These are phyloP conservation scores for Talaromyces sp. DNA, from an alignment of 2,329 filamentous ascomycete species.

Conservation along the genomic window DNA sequence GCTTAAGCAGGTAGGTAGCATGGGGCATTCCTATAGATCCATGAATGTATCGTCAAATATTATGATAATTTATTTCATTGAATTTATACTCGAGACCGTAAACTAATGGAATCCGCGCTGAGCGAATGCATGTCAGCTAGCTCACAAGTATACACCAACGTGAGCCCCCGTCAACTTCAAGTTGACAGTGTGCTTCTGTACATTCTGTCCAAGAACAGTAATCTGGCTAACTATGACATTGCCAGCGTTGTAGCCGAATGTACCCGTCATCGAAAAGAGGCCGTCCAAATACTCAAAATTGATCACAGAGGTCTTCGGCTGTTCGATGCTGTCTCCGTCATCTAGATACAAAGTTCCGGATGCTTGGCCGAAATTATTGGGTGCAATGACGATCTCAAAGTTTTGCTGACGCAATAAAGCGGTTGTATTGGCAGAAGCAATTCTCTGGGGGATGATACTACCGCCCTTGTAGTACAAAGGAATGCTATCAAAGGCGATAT, in stretches of 20 bases:
- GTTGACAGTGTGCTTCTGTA: slow-evolving; percentile 14
- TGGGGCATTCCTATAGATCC: not conserved
- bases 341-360: slow-evolving; percentile 70
- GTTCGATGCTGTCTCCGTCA: slow-evolving; percentile 67
- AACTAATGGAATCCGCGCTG: not conserved
- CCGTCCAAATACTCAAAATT: slow-evolving; percentile 58
- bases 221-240: slow-evolving; percentile 32
- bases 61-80: not conserved
- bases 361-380: slow-evolving; percentile 61
- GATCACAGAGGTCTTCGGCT: slow-evolving; percentile 54
- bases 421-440: slow-evolving; percentile 56
- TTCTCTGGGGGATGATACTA: slow-evolving; percentile 56
- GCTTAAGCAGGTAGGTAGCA: not conserved
- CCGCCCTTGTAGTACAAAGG: slow-evolving; percentile 63
- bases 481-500: slow-evolving; percentile 53
- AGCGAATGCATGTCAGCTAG: no score
- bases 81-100: not conserved
- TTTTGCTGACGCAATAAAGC: slow-evolving; percentile 58
- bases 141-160: not conserved
- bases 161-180: slow-evolving; percentile 6
- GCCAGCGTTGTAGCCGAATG: slow-evolving; percentile 27
- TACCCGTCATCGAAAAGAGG: slow-evolving; percentile 31
- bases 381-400: slow-evolving; percentile 69
- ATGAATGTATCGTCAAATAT: not conserved
- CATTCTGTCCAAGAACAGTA: slow-evolving; percentile 30